Evolutionary conservation across 495 filamentous ascomycete genomes (phyloP), one percentile per base, ranked within the genome.

Genomic region (Talaromyces adpressus): DNA sequence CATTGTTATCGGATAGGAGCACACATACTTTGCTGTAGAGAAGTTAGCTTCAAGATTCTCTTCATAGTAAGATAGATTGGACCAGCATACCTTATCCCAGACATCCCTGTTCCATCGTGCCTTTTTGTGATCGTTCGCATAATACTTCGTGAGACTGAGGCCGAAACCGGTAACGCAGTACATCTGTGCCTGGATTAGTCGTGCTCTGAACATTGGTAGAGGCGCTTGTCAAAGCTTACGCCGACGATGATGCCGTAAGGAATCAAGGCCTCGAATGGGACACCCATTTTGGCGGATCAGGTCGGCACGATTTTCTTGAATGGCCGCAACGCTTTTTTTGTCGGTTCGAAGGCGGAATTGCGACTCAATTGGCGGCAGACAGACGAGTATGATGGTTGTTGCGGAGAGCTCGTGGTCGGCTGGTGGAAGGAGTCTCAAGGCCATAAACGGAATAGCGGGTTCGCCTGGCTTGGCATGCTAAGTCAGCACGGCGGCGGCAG

Each of bases 251-350:
- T 93, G 68, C 84, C 94, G 80, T 96, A 98, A 56, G 94, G 94
- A 73, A 98, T 77, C 69, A 98, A 79, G 64, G 92, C 87, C 83
- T 98, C 94, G 81, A 98, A 98, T 59, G 94, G 94, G 66, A 98
- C 86, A 74, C 89, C 91, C 94, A 98, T 98, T 57, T 70, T 83
- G 83, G 63, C 62, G 9, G 49, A 34, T 41, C 30, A 47, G 23
- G 9, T 22, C 12, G 36, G 9, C 16, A 60, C 16, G 11, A 29
- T n/a, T 7, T 27, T 57, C 16, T 56, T 57, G 2, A 57, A n/a
- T 27, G 6, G 25, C 45, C 16, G 7, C 45, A 18, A 49, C 45
- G 16, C n/a, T 18, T 18, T 20, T 9, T 39, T 12, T 29, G 51
- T 12, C 51, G 20, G 3, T 30, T 54, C 22, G 16, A 54, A 6